Evolutionary conservation across 2,329 filamentous ascomycete genomes (phyloP).

Genomic region (Microsporum audouinii): DNA sequence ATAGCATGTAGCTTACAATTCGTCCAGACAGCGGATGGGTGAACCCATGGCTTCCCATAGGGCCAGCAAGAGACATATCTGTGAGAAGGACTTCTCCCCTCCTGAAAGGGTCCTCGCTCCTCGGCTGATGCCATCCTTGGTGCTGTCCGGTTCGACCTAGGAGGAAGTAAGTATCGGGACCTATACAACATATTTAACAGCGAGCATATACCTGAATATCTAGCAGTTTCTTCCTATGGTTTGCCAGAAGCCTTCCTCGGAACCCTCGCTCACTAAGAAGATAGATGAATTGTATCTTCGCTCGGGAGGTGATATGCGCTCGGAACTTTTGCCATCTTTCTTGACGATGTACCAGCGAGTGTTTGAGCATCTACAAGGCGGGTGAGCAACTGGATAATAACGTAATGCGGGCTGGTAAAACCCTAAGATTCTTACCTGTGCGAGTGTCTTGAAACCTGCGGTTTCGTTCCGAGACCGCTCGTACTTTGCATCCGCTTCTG

Average conservation of each 20-base stretch:
- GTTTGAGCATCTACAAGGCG: conserved; percentile 38
- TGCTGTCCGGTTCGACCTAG: conserved; percentile 55
- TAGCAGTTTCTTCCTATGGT: conserved; percentile 63
- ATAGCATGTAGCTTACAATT: conserved; percentile 50
- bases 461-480: conserved; percentile 29
- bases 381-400: neutral
- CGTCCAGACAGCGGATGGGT: conserved; percentile 85
- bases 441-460: conserved; percentile 27
- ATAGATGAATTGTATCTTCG: conserved; percentile 76
- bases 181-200: neutral
- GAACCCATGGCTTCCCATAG: conserved; percentile 99
- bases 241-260: conserved; percentile 65
- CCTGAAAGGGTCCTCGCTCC: conserved; percentile 88
- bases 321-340: conserved; percentile 72
- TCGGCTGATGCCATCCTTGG: conserved; percentile 58
- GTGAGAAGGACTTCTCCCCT: conserved; percentile 95
- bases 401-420: conserved; percentile 8
- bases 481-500: conserved; percentile 27
- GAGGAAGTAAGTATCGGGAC: neutral
- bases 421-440: conserved; percentile 25
- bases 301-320: conserved; percentile 70
- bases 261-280: conserved; percentile 83
- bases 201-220: conserved; percentile 53
- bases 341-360: conserved; percentile 57
- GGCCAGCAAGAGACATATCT: conserved; percentile 80